Evolutionary conservation across 2,329 filamentous ascomycete species (phyloP).

Genomic region (Pseudogymnoascus sp.): DNA sequence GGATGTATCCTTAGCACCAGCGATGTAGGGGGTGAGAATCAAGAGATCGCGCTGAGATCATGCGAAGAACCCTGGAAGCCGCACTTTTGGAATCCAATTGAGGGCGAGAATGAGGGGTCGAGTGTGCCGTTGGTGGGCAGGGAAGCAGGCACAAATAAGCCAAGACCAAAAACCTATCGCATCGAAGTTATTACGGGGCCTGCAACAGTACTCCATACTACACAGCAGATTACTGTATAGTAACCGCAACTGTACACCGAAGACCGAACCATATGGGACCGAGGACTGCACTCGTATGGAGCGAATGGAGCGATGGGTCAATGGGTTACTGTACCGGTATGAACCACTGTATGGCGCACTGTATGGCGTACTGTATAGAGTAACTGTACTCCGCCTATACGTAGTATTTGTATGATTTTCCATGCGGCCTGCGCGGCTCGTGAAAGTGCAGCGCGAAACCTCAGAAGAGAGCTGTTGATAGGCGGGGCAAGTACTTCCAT

Average conservation of each 20-base stretch:
- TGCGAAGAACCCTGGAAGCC: slow-evolving; percentile 6
- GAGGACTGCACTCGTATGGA: not conserved
- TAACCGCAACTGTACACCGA: not conserved
- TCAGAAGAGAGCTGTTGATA: not conserved
- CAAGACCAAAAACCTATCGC: not conserved
- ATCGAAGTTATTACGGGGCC: not conserved
- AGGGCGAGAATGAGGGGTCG: slow-evolving; percentile 2
- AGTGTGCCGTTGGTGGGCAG: not conserved
- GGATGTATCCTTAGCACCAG: slow-evolving; percentile 2
- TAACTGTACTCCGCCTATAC: not conserved
- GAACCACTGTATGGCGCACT: not conserved
- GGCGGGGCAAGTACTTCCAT: slow-evolving; percentile 5
- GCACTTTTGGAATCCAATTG: slow-evolving; percentile 8
- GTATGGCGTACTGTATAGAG: not conserved
- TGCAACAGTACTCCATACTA: not conserved
- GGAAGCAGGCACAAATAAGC: slow-evolving; percentile 3
- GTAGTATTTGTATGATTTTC: not conserved
- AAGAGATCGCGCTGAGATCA: slow-evolving; percentile 2
- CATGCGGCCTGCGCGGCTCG: slow-evolving; percentile 7
- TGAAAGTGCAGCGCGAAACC: not conserved
- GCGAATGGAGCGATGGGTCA: not conserved
- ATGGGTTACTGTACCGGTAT: not conserved
- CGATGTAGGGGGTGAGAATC: not conserved
- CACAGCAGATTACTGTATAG: not conserved
- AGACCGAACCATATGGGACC: not conserved